phyloP scores from a whole-genome alignment of 768 basidiomycete genomes.

The Russula griseocarnosa region DNA sequence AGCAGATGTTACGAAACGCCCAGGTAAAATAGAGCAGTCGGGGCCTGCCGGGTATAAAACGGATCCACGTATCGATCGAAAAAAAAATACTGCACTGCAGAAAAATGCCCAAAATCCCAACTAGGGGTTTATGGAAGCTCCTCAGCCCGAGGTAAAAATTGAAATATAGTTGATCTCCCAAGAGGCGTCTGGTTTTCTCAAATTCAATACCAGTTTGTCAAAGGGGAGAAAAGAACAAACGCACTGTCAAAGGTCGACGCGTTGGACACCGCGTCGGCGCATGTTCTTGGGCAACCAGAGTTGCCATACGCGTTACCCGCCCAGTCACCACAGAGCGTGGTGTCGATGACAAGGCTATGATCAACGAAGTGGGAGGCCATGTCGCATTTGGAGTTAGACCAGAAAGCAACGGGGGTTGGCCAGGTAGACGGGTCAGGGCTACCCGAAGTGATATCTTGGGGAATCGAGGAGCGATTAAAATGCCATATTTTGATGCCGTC shows the following conservation, averaged over 20 bases:
- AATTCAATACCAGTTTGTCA: not conserved
- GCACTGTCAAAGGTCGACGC: conserved; percentile 10
- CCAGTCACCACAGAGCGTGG: conserved; percentile 19
- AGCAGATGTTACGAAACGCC: not conserved
- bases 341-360: conserved; percentile 19
- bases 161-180: conserved; percentile 20
- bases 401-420: conserved; percentile 8
- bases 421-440: conserved; percentile 12
- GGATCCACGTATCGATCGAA: not conserved
- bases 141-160: not conserved
- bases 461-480: conserved; percentile 12
- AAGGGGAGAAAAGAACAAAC: not conserved
- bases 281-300: conserved; percentile 14
- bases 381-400: conserved; percentile 8
- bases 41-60: not conserved
- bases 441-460: conserved; percentile 10
- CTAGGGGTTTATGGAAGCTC: not conserved
- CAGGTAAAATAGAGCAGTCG: not conserved
- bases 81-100: not conserved
- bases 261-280: not conserved
- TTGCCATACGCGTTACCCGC: conserved; percentile 4
- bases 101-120: not conserved
- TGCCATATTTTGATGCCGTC: conserved; percentile 17
- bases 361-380: not conserved
- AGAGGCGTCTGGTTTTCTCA: conserved; percentile 8